Conservation (phyloP, 2,329 filamentous ascomycete species). For the Epichloe aotearoae region DNA sequence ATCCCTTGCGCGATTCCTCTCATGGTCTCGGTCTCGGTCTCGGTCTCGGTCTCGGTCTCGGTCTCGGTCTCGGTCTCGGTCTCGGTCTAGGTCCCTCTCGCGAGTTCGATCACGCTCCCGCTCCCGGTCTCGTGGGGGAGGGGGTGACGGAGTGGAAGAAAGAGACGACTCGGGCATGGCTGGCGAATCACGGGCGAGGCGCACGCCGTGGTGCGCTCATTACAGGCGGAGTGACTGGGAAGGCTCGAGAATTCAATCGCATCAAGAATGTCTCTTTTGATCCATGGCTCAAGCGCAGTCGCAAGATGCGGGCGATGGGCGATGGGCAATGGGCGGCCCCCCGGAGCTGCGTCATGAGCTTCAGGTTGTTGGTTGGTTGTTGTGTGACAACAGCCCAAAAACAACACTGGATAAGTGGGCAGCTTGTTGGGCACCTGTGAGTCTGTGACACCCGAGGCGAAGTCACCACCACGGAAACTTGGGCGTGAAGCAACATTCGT, state of each 20-base stretch:
- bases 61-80: neutral
- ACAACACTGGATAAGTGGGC: neutral
- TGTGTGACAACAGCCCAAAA: neutral
- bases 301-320: neutral
- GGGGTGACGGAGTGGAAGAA: neutral
- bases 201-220: conserved; percentile 1
- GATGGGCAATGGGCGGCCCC: neutral
- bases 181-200: neutral
- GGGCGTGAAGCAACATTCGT: neutral
- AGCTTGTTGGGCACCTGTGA: neutral
- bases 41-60: neutral
- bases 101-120: neutral
- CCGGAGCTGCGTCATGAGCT: conserved; percentile 4
- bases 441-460: neutral
- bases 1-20: conserved; percentile 7
- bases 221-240: neutral
- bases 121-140: conserved; percentile 2
- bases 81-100: neutral
- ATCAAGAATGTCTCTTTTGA: neutral
- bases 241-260: neutral
- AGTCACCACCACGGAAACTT: neutral
- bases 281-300: conserved; percentile 2
- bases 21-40: conserved; percentile 1
- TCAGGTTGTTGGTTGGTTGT: conserved; percentile 1
- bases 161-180: conserved; percentile 5